Percentiles rank a stretch among this genome's conserved stretches.
Conservation (phyloP, 2,329 filamentous ascomycete genomes). For the Bipolaris bicolor region DNA sequence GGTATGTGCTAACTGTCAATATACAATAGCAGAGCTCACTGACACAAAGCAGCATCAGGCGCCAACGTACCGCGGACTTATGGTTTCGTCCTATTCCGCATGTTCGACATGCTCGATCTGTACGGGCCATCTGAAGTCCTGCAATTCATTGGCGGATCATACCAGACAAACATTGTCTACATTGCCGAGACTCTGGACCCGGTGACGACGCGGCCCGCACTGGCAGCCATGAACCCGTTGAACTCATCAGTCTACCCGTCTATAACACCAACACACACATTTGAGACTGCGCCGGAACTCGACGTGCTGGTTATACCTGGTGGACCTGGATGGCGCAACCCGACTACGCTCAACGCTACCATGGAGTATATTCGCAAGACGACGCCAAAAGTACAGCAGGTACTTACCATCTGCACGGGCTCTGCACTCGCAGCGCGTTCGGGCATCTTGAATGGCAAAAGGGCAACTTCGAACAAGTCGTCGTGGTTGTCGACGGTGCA, state of each 20-base stretch:
- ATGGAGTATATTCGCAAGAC: slow-evolving; percentile 56
- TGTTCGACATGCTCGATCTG: slow-evolving; percentile 38
- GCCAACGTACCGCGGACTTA: slow-evolving; percentile 27
- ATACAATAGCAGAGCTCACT: not conserved
- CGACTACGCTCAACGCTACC: slow-evolving; percentile 35
- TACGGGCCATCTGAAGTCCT: slow-evolving; percentile 54
- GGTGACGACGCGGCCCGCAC: slow-evolving; percentile 30
- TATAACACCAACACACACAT: slow-evolving; percentile 59
- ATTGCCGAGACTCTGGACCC: slow-evolving; percentile 38
- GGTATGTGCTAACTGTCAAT: not conserved
- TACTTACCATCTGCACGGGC: slow-evolving; percentile 71
- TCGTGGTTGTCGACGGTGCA: slow-evolving; percentile 46
- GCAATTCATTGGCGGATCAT: slow-evolving; percentile 33
- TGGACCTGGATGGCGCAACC: slow-evolving; percentile 56
- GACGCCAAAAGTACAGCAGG: slow-evolving; percentile 58
- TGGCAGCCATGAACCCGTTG: slow-evolving; percentile 31
- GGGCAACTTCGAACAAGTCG: slow-evolving; percentile 53
- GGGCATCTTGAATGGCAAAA: slow-evolving; percentile 64
- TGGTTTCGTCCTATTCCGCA: slow-evolving; percentile 37
- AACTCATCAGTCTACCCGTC: slow-evolving; percentile 43
- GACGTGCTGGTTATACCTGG: slow-evolving; percentile 72
- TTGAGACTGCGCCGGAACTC: slow-evolving; percentile 57
- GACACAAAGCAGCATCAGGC: slow-evolving; percentile 7
- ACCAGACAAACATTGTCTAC: slow-evolving; percentile 30
- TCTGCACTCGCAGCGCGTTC: slow-evolving; percentile 62